These are phyloP conservation scores for Diutina catenulata DNA, from an alignment of 1,139 yeast species.

Conservation along the genomic window DNA sequence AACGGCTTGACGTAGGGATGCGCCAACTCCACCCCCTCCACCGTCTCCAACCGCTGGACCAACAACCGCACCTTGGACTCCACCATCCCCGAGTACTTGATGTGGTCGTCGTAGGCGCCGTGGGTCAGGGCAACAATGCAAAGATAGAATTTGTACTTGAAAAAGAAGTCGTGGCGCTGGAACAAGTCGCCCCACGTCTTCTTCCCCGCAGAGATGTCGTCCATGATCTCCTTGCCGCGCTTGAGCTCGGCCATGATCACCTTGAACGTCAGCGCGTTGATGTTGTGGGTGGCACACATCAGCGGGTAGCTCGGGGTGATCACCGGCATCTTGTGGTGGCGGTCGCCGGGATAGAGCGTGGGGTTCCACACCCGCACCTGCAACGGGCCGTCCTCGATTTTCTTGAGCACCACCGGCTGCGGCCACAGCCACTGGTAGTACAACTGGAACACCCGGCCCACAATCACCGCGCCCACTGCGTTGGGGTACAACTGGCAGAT, in stretches of 20 bases:
- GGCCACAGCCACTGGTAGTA: slow-evolving; percentile 96
- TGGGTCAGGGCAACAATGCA: slow-evolving; percentile 71
- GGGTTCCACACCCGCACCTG: slow-evolving; percentile 98
- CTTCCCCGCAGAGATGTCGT: slow-evolving; percentile 52
- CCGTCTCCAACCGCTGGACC: slow-evolving; percentile 69
- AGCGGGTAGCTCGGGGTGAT: slow-evolving; percentile 98
- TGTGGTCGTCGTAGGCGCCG: slow-evolving; percentile 55
- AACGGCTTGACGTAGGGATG: slow-evolving; percentile 86
- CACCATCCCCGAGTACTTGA: slow-evolving; percentile 85
- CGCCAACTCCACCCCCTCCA: slow-evolving; percentile 66
- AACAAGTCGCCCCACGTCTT: slow-evolving; percentile 69
- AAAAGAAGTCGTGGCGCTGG: slow-evolving; percentile 70
- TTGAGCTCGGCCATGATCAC: slow-evolving; percentile 64
- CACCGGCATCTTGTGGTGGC: slow-evolving; percentile 94
- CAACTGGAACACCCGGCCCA: slow-evolving; percentile 79
- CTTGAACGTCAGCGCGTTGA: slow-evolving; percentile 75
- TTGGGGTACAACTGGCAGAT: slow-evolving; percentile 94
- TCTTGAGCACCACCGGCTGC: slow-evolving; percentile 86
- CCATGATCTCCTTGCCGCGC: slow-evolving; percentile 63
- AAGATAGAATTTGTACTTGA: slow-evolving; percentile 72
- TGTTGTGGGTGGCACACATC: slow-evolving; percentile 98
- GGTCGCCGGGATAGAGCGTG: slow-evolving; percentile 71
- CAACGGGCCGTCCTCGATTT: slow-evolving; percentile 92
- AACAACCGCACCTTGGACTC: slow-evolving; percentile 76
- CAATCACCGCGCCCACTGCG: slow-evolving; percentile 85